Percentiles rank a stretch among this genome's conserved stretches.
phyloP scores from a whole-genome alignment of 1,284 basidiomycete species.

The Melanopsichium pennsylvanicum region DNA sequence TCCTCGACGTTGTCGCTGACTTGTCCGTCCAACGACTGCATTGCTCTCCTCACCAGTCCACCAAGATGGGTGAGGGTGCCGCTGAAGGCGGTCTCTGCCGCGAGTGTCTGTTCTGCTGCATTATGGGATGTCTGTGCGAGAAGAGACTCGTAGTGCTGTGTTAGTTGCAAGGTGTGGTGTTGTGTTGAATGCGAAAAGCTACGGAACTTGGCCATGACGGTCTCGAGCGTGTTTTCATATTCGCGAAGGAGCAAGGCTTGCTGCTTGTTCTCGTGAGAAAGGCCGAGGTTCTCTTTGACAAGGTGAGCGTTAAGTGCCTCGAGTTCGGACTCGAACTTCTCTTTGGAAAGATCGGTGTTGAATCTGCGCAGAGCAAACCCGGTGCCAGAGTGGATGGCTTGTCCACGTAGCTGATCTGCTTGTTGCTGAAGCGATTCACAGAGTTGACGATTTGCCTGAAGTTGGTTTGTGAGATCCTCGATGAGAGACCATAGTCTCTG shows the following conservation, averaged over 20 bases:
- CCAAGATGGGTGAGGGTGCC: conserved; percentile 51
- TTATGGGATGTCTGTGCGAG: conserved; percentile 67
- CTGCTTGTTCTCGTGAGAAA: conserved; percentile 93
- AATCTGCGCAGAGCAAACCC: conserved; percentile 85
- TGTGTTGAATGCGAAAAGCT: conserved; percentile 90
- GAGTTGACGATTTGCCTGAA: conserved; percentile 83
- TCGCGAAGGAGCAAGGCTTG: conserved; percentile 86
- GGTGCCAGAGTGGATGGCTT: conserved; percentile 79
- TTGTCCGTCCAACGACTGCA: conserved; percentile 55
- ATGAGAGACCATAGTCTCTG: conserved; percentile 62
- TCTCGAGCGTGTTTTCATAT: conserved; percentile 92
- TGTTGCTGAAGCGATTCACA: conserved; percentile 77
- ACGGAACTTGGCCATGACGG: conserved; percentile 94
- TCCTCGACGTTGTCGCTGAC: conserved; percentile 23
- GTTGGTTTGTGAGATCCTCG: conserved; percentile 70
- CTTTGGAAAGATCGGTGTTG: conserved; percentile 94
- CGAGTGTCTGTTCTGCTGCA: conserved; percentile 47
- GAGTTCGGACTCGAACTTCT: conserved; percentile 89
- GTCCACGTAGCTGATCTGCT: conserved; percentile 73
- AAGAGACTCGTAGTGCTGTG: conserved; percentile 87
- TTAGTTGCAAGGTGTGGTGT: conserved; percentile 86
- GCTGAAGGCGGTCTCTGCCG: conserved; percentile 45
- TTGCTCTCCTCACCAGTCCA: conserved; percentile 48
- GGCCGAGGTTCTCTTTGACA: conserved; percentile 89
- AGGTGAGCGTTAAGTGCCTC: conserved; percentile 88